These are phyloP conservation scores for Clarireedia monteithiana DNA, from an alignment of 2,329 filamentous ascomycete genomes.

Conservation along the genomic window DNA sequence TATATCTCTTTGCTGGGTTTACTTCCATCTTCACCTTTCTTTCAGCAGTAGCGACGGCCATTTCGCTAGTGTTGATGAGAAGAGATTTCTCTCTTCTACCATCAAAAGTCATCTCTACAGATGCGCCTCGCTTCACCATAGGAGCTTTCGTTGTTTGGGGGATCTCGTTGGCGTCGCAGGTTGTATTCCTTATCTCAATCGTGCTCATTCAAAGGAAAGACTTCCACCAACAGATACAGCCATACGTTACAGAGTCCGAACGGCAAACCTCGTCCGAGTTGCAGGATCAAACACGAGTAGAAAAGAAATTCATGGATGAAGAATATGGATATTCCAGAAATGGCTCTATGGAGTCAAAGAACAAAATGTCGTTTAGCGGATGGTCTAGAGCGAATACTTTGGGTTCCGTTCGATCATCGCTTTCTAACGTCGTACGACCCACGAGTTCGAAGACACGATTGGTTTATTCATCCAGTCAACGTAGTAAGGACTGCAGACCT, in stretches of 20 bases:
- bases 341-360: conserved; percentile 19
- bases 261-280: conserved; percentile 18
- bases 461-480: conserved; percentile 33
- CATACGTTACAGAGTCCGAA: conserved; percentile 18
- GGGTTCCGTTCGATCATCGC: conserved; percentile 40
- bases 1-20: conserved; percentile 24
- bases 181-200: conserved; percentile 24
- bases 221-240: conserved; percentile 23
- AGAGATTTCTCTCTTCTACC: conserved; percentile 16
- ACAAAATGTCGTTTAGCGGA: conserved; percentile 35
- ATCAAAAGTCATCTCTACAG: conserved; percentile 13
- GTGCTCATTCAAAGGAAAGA: conserved; percentile 22
- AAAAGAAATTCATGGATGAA: conserved; percentile 11
- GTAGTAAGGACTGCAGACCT: conserved; percentile 30
- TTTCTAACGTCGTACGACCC: conserved; percentile 44
- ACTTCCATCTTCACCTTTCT: conserved; percentile 19
- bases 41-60: conserved; percentile 21
- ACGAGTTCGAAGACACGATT: conserved; percentile 50
- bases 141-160: conserved; percentile 27
- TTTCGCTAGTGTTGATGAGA: conserved; percentile 22
- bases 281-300: conserved; percentile 13
- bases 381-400: conserved; percentile 39
- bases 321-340: conserved; percentile 12
- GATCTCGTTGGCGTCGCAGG: conserved; percentile 21
- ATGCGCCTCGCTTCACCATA: conserved; percentile 17